A percentile compares a stretch with the other conserved stretches of the same genome.
Evolutionary conservation across 345 rosid genomes (phyloP).

Genomic region (Eucalyptus curtisii): DNA sequence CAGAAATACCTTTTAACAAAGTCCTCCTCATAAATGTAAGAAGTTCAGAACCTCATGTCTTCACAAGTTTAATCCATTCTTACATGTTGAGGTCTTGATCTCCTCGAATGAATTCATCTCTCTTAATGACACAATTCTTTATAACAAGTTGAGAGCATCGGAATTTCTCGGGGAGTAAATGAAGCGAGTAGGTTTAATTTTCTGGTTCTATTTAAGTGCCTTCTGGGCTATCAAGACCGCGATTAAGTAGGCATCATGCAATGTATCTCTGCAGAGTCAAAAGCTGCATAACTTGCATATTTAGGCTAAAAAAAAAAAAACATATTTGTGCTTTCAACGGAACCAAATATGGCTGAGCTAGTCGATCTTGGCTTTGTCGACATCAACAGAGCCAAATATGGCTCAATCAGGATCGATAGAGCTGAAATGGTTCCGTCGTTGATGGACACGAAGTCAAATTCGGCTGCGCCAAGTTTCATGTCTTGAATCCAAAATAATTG

Average conservation of each 20-base stretch:
- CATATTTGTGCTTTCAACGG: neutral
- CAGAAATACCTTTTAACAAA: neutral
- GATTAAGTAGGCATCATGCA: neutral
- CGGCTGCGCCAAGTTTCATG: neutral
- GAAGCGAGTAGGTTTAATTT: neutral
- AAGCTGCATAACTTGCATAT: neutral
- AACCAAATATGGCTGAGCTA: neutral
- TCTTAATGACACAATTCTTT: neutral
- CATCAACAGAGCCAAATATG: neutral
- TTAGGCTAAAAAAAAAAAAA: neutral
- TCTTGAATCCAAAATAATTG: neutral
- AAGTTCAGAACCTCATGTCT: neutral
- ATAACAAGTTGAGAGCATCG: neutral
- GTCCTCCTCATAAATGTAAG: neutral
- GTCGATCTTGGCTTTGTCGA: neutral
- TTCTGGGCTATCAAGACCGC: neutral
- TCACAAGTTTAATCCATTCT: neutral
- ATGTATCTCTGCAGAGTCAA: neutral
- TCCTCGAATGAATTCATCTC: neutral
- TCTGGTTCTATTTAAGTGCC: neutral
- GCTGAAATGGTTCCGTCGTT: neutral
- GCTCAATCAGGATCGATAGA: neutral
- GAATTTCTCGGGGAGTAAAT: neutral
- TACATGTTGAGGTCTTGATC: neutral
- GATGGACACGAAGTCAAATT: neutral